Percentiles rank a stretch among this genome's conserved stretches.
phyloP scores from a whole-genome alignment of 805 yeast species.

The Ogataea methanolica region DNA sequence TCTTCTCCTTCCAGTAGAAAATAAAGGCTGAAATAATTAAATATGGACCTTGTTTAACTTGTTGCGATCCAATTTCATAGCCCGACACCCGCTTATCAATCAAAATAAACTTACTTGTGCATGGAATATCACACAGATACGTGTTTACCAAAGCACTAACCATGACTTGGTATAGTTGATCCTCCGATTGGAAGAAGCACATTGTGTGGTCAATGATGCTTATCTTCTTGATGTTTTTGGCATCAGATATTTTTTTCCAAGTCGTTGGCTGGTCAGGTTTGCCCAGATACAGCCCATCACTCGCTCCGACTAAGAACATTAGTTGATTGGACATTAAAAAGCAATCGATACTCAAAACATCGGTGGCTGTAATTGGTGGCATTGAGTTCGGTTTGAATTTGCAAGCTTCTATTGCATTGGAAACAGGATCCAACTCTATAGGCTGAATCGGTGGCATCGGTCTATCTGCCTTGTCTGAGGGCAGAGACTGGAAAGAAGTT shows the following conservation, averaged over 20 bases:
- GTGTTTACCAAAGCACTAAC: conserved; percentile 59
- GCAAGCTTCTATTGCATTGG: conserved; percentile 5
- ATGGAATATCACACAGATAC: conserved; percentile 43
- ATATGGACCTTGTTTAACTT: conserved; percentile 55
- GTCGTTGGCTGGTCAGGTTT: conserved; percentile 33
- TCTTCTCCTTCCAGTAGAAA: conserved; percentile 51
- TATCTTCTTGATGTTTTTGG: conserved; percentile 51
- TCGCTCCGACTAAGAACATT: conserved; percentile 55
- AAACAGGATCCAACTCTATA: conserved; percentile 11
- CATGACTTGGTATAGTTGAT: conserved; percentile 55
- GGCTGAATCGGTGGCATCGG: conserved; percentile 8
- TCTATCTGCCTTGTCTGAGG: background rate
- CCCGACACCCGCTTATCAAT: conserved; percentile 38
- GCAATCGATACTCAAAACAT: conserved; percentile 18
- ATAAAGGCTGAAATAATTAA: conserved; percentile 45
- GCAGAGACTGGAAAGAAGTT: conserved; percentile 9
- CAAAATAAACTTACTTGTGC: conserved; percentile 22
- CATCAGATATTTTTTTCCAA: conserved; percentile 59
- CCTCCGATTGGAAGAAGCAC: conserved; percentile 54
- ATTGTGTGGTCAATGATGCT: conserved; percentile 55
- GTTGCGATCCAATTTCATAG: conserved; percentile 64
- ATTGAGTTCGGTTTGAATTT: conserved; percentile 11
- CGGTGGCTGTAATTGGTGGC: conserved; percentile 10
- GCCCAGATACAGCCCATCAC: conserved; percentile 59
- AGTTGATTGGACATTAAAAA: conserved; percentile 42